Conservation (phyloP, 495 filamentous ascomycete species). For the Beverwykella pulmonaria region DNA sequence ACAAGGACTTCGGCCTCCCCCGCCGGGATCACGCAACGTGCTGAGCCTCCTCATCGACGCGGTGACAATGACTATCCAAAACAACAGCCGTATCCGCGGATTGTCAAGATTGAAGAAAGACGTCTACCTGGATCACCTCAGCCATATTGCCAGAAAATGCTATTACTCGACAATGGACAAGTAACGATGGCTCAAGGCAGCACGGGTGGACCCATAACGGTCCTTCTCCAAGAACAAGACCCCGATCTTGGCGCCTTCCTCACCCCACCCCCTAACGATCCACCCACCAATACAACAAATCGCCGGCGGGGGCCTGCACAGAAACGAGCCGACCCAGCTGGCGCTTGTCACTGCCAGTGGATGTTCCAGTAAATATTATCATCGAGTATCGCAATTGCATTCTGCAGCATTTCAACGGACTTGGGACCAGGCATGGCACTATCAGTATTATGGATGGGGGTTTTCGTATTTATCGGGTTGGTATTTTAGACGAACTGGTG, state of each 20-base stretch:
- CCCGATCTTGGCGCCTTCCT: constrained; percentile 39
- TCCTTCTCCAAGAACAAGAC: constrained; percentile 64
- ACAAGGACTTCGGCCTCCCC: not conserved
- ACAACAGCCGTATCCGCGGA: constrained; percentile 61
- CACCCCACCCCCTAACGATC: not conserved
- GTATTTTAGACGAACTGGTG: not conserved
- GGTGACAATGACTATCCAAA: constrained; percentile 15
- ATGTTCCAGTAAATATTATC: constrained; percentile 15
- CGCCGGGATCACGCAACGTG: not conserved
- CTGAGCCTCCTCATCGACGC: constrained; percentile 8
- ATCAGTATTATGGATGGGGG: not conserved
- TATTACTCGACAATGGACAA: constrained; percentile 57
- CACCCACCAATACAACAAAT: not conserved
- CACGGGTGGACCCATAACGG: constrained; percentile 51
- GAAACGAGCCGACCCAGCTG: constrained; percentile 19
- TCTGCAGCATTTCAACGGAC: constrained; percentile 2
- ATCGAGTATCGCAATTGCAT: not conserved
- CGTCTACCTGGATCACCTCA: constrained; percentile 52
- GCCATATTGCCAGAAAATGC: constrained; percentile 74
- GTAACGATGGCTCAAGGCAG: constrained; percentile 47
- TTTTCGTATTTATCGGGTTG: not conserved
- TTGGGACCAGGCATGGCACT: not conserved
- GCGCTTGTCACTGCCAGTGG: constrained; percentile 44
- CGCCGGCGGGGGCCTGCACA: not conserved
- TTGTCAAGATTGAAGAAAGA: constrained; percentile 80